Conservation (phyloP, 2,329 filamentous ascomycete species). For the Penicillium sp. region DNA sequence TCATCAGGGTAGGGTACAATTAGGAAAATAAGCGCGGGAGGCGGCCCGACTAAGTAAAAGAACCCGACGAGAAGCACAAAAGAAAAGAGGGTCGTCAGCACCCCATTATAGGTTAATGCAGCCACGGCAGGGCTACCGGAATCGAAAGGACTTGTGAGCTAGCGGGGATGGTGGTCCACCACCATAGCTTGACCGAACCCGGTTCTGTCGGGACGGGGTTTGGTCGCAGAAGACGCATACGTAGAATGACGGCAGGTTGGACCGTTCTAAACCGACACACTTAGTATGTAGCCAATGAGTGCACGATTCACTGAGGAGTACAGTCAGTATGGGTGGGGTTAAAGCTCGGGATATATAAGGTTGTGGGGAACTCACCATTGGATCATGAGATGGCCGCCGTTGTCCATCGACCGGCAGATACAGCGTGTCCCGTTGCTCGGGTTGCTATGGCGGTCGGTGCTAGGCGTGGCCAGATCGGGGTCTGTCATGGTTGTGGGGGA, state of each 20-base stretch:
- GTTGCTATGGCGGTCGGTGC: conserved; percentile 57
- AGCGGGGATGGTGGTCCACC: conserved; percentile 45
- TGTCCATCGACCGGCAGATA: conserved; percentile 60
- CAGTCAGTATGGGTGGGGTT: conserved; percentile 11
- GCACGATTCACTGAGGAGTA: conserved; percentile 58
- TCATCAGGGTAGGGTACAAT: conserved; percentile 13
- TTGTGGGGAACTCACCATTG: conserved; percentile 55
- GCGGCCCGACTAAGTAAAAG: conserved; percentile 24
- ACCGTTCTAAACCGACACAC: conserved; percentile 59
- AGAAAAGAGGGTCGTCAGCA: conserved; percentile 21
- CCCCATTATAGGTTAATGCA: neutral
- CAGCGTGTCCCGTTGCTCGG: conserved; percentile 61
- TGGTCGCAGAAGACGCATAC: conserved; percentile 57
- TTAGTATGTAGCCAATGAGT: conserved; percentile 65
- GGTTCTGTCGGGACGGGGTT: conserved; percentile 46
- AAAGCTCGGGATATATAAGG: too few species aligned
- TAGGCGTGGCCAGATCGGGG: conserved; percentile 56
- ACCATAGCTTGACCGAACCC: conserved; percentile 38
- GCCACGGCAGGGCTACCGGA: conserved; percentile 31
- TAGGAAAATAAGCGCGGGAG: conserved; percentile 17
- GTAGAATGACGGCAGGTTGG: conserved; percentile 53
- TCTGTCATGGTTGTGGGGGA: conserved; percentile 58
- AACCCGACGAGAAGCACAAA: conserved; percentile 20
- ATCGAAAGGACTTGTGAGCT: conserved; percentile 47
- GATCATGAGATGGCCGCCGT: conserved; percentile 61